Evolutionary conservation across 805 yeast genomes (phyloP).

Genomic region (Pichia eremophila): DNA sequence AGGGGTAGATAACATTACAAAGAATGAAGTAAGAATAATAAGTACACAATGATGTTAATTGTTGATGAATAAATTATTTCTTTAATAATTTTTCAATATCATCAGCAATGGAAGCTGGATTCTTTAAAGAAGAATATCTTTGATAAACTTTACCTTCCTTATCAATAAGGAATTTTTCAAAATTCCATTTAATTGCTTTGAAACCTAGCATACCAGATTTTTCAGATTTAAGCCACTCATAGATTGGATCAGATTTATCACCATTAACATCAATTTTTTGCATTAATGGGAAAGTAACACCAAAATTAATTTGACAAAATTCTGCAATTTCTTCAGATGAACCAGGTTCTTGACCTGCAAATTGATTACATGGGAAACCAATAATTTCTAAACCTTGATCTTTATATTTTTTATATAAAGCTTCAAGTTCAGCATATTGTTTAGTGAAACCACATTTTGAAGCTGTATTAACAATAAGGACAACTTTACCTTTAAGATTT

Average conservation of each 20-base stretch:
- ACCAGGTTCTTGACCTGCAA: slow-evolving; percentile 73
- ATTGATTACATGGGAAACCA: slow-evolving; percentile 91
- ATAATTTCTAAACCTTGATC: slow-evolving; percentile 56
- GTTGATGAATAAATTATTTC: neutral
- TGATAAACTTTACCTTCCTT: slow-evolving; percentile 44
- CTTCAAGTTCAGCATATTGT: slow-evolving; percentile 67
- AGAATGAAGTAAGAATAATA: too few relatives aligned
- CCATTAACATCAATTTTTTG: slow-evolving; percentile 89
- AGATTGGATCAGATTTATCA: slow-evolving; percentile 67
- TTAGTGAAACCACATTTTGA: slow-evolving; percentile 75
- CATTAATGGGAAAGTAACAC: slow-evolving; percentile 86
- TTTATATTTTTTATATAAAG: slow-evolving; percentile 53
- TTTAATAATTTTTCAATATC: slow-evolving; percentile 51
- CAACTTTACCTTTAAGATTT: slow-evolving; percentile 68
- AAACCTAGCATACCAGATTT: slow-evolving; percentile 58
- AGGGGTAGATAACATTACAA: too few relatives aligned
- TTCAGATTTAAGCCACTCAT: slow-evolving; percentile 58
- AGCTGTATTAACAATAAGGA: slow-evolving; percentile 79
- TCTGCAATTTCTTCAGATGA: slow-evolving; percentile 56
- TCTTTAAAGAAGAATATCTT: slow-evolving; percentile 50
- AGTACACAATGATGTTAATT: too few relatives aligned
- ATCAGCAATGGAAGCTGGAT: slow-evolving; percentile 52
- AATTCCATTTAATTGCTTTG: slow-evolving; percentile 55
- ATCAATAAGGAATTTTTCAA: slow-evolving; percentile 50
- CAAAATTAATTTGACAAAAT: slow-evolving; percentile 74